These are phyloP conservation scores for Stagonosporopsis vannaccii DNA, from an alignment of 2,329 filamentous ascomycete species.

Conservation along the genomic window DNA sequence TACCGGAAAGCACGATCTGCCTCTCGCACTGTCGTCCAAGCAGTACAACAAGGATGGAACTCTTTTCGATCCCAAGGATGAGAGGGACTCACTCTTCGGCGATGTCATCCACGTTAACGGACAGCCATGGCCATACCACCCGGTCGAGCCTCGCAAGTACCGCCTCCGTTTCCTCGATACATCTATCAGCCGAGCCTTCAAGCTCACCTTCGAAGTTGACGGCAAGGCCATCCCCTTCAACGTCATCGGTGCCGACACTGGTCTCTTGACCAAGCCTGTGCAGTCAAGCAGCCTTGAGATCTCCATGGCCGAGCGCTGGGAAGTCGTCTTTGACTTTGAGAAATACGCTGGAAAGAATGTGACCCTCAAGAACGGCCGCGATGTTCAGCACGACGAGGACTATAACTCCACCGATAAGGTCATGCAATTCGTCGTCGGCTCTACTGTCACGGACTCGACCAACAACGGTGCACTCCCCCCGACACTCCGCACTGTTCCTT, in stretches of 20 bases:
- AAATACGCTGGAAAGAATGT: constrained; percentile 60
- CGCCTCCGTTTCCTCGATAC: constrained; percentile 63
- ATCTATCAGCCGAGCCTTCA: constrained; percentile 52
- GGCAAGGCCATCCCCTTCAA: constrained; percentile 57
- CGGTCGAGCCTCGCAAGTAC: constrained; percentile 68
- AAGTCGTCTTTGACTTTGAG: constrained; percentile 66
- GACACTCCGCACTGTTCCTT: constrained; percentile 41
- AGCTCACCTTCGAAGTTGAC: constrained; percentile 57
- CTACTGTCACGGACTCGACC: constrained; percentile 26
- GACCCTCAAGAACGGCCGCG: constrained; percentile 55
- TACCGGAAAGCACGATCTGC: constrained; percentile 62
- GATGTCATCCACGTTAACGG: constrained; percentile 68
- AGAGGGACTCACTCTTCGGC: constrained; percentile 60
- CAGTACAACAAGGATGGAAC: constrained; percentile 62
- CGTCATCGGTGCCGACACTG: constrained; percentile 64
- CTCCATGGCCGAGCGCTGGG: constrained; percentile 66
- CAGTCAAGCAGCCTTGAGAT: constrained; percentile 55
- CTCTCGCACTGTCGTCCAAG: constrained; percentile 61
- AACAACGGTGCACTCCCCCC: constrained; percentile 40
- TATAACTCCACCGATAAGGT: constrained; percentile 57
- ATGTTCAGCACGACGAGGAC: constrained; percentile 59
- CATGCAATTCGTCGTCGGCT: constrained; percentile 57
- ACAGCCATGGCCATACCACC: constrained; percentile 65
- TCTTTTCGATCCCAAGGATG: constrained; percentile 57
- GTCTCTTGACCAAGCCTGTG: constrained; percentile 52